Evolutionary conservation across 2,329 filamentous ascomycete genomes (phyloP), one percentile per base, ranked within the genome.

Genomic region (Dactylonectria macrodidyma): DNA sequence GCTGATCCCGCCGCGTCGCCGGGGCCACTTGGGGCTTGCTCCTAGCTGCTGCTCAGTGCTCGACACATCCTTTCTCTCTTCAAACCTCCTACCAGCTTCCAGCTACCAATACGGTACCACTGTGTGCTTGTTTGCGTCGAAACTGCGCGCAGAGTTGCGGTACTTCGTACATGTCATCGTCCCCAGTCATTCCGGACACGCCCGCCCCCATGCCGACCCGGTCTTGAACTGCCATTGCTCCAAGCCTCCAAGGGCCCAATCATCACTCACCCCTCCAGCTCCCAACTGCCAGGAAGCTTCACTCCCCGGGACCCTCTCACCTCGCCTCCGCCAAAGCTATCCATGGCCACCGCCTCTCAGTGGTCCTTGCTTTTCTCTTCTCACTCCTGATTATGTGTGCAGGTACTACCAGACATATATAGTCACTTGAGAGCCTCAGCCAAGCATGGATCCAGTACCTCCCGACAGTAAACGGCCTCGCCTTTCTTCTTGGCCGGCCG

Each of bases 391-490:
- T 77, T 79, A 80, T 80, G 79, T 76, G 74, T 79, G 75, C 74
- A 76, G 66, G 73, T 76, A 76, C 74, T 75, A 73, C 76, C 77
- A 75, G 76, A 79, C 77, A 78, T 78, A 77, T 76, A 76, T 77
- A 80, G 75, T 30, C 77, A 76, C 70, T 73, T 52, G 85, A 83
- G 26, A 30, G 26, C 7, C 26, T 30, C 26, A 87, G 81, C 58
- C 85, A 83, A 87, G 81, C 84, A 90, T 90, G 89, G 88, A 90
- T 82, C 82, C 83, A 83, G 86, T 83, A 81, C 85, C 80, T 81
- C 87, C 87, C 77, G 87, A 90, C 77, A 82, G 80, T 77, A 90
- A 90, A 84, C 87, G 88, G 78, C 86, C 85, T 79, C 88, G 88
- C 82, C 83, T 90, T 73, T 72, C 80, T 57, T 79, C 84, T 78